Percentiles rank a stretch among this genome's conserved stretches.
phyloP scores from a whole-genome alignment of 2,329 filamentous ascomycete genomes.

The Claviceps digitariae region DNA sequence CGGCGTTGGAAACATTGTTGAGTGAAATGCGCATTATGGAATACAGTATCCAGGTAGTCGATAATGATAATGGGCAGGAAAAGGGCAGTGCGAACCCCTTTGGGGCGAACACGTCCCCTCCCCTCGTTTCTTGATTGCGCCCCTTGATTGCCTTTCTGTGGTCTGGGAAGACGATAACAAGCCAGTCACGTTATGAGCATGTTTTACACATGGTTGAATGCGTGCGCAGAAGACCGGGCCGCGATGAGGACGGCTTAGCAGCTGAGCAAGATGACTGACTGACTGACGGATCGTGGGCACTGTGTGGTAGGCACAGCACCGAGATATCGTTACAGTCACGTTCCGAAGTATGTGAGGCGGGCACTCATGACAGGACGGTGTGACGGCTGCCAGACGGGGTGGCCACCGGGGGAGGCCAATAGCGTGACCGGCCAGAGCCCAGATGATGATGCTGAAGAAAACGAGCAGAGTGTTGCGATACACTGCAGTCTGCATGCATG shows the following conservation, averaged over 20 bases:
- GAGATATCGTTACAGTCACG: background rate
- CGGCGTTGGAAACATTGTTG: constrained; percentile 5
- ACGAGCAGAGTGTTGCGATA: background rate
- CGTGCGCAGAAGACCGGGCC: background rate
- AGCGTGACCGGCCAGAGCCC: too few species aligned
- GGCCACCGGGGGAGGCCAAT: too few species aligned
- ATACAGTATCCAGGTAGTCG: constrained; percentile 6
- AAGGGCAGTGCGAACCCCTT: background rate
- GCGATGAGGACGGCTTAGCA: background rate
- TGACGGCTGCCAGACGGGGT: background rate
- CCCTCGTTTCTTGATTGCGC: background rate
- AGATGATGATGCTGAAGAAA: background rate
- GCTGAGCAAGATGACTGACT: background rate
- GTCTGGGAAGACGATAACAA: background rate
- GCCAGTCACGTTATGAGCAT: background rate
- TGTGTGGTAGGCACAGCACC: too few species aligned
- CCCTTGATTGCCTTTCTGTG: background rate
- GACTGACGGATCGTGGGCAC: too few species aligned
- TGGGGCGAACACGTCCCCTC: background rate
- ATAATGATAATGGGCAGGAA: constrained; percentile 10
- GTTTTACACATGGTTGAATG: background rate
- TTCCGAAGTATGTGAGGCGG: too few species aligned
- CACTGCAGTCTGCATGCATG: too few species aligned
- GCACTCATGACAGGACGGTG: background rate
- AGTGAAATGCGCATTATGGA: constrained; percentile 3